Percentiles rank a stretch among this genome's conserved stretches.
Conservation (phyloP, 1,139 yeast genomes). For the Keqinozyma sinolaborantium region DNA sequence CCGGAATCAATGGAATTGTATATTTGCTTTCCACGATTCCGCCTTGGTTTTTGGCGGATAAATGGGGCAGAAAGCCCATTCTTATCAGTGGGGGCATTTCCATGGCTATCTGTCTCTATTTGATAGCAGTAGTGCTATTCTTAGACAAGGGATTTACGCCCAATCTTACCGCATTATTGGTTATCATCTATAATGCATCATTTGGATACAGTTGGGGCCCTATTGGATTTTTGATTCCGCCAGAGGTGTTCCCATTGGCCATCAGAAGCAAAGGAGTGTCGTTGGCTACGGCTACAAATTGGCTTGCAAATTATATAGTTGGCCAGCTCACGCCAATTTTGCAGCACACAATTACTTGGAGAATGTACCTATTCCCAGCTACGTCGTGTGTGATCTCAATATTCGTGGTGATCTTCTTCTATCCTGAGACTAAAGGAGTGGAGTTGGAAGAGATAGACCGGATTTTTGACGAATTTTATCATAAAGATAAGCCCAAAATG, state of each 20-base stretch:
- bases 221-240: conserved; percentile 51
- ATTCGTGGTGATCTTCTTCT: conserved; percentile 55
- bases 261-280: conserved; percentile 55
- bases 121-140: conserved; percentile 40
- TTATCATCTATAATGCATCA: conserved; percentile 48
- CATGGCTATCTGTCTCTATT: conserved; percentile 42
- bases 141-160: conserved; percentile 38
- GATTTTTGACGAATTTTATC: conserved; percentile 59
- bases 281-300: conserved; percentile 51
- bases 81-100: conserved; percentile 45
- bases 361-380: conserved; percentile 48
- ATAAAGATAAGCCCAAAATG: conserved; percentile 14
- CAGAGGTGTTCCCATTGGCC: conserved; percentile 52
- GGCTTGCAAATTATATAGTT: conserved; percentile 53
- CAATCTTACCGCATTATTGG: conserved; percentile 43
- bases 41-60: conserved; percentile 54
- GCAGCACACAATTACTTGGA: conserved; percentile 47
- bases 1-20: conserved; percentile 50
- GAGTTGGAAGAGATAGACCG: conserved; percentile 86
- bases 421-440: conserved; percentile 90
- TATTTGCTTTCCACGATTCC: conserved; percentile 47
- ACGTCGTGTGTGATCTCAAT: conserved; percentile 42
- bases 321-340: conserved; percentile 53
- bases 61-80: conserved; percentile 53
- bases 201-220: conserved; percentile 62